Conservation (phyloP, 2,329 filamentous ascomycete species). For the Scedosporium boydii region DNA sequence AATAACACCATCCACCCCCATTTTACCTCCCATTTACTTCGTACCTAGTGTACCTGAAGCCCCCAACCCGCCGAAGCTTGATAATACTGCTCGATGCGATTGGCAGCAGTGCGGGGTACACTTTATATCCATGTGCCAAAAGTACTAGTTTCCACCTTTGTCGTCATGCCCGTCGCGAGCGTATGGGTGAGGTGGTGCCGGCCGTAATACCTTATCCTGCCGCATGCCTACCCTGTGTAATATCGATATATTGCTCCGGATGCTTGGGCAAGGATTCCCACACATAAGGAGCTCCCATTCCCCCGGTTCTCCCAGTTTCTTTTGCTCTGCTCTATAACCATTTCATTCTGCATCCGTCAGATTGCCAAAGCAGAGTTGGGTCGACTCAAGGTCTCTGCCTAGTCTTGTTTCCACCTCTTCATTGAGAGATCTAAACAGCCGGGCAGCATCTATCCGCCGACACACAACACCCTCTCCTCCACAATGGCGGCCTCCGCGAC, state of each 20-base stretch:
- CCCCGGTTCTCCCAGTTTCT: not conserved
- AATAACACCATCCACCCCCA: not conserved
- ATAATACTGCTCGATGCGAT: not conserved
- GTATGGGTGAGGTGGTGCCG: not conserved
- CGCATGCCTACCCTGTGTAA: not conserved
- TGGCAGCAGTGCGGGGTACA: not conserved
- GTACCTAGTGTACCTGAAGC: not conserved
- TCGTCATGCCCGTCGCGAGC: not conserved
- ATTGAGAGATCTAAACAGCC: not conserved
- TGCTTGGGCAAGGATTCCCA: not conserved
- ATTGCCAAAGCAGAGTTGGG: not conserved
- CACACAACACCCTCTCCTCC: not conserved
- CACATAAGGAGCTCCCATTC: not conserved
- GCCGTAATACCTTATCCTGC: not conserved
- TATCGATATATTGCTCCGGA: not conserved
- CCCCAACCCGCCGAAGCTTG: not conserved
- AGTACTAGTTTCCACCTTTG: not conserved
- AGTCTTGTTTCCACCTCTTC: not conserved
- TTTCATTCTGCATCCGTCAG: not conserved
- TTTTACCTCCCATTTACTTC: not conserved
- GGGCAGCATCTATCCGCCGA: not conserved
- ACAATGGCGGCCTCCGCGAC: not conserved
- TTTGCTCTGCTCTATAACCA: not conserved
- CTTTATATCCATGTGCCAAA: not conserved
- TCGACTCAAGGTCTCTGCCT: not conserved